Base-by-base conservation (phyloP, 2,329 filamentous ascomycete species). In the Dactylella cylindrospora region DNA sequence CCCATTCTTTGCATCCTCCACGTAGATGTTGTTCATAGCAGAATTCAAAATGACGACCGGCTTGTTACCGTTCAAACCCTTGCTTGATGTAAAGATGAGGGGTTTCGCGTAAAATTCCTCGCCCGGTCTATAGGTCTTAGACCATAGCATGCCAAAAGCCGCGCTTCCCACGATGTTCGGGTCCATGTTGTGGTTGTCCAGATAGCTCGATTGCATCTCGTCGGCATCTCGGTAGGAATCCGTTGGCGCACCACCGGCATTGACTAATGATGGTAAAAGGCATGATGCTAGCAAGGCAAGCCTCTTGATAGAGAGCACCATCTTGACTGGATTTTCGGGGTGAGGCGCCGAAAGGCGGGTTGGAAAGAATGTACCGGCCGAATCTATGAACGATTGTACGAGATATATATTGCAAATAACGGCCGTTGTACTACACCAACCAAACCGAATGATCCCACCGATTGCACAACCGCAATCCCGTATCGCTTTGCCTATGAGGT, bases 131-230 rank as follows among this genome's bases (percentile, higher is more conserved):
- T 62, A 62, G 4, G 20, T 41, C 31, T 62, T 62, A n/a, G 49
- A 54, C 57, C 57, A 62, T 5, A 62, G 43, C 75, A 69, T 71
- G 25, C 73, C 73, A 66, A 76, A 74, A 19, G 68, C 70, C n/a
- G 69, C 54, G 13, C 69, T 68, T 31, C 67, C 57, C 8, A 74
- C 69, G 15, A 70, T 69, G 4, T 69, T 68, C 2, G 74, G 75
- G 31, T 75, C 70, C 61, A 76, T 69, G 54, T 75, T 75, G 66
- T 77, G 74, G 51, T 75, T 74, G 7, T 71, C 68, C 9, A 74
- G 64, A 53, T 75, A 74, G 8, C 72, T 72, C 6, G 72, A 73
- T 57, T 74, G 73, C 12, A 70, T 66, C 10, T 69, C 55, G 55
- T 74, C 72, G 40, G 70, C 68, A 67, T 68, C 70, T 64, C 66